Conservation (phyloP, 495 filamentous ascomycete genomes). For the Neurospora tetraspora region DNA sequence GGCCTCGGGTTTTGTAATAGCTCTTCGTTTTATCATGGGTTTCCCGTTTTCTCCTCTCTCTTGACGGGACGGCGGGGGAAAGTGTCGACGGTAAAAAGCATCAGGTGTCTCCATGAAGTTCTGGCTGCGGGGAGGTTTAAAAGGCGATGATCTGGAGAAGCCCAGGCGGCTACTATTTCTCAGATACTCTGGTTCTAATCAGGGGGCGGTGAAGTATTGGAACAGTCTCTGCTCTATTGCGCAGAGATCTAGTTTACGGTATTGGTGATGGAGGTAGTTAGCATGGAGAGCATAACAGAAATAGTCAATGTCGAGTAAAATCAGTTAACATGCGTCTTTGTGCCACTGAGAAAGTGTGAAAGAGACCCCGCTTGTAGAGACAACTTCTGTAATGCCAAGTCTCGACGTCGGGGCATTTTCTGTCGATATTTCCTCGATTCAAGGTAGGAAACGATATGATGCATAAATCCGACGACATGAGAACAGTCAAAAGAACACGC, state of each 20-base stretch:
- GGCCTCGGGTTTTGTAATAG: slow-evolving; percentile 21
- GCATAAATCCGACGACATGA: not conserved
- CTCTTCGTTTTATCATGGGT: slow-evolving; percentile 19
- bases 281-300: not conserved
- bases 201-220: slow-evolving; percentile 11
- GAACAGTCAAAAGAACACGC: not conserved
- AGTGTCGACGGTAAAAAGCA: slow-evolving; percentile 14
- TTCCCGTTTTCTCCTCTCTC: slow-evolving; percentile 1
- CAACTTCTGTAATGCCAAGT: not conserved
- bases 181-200: slow-evolving; percentile 36
- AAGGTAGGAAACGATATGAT: not conserved
- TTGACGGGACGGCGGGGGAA: not conserved
- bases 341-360: not conserved
- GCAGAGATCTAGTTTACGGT: not conserved
- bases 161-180: slow-evolving; percentile 32
- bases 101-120: slow-evolving; percentile 3
- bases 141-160: slow-evolving; percentile 27
- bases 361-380: not conserved
- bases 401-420: not conserved
- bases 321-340: not conserved
- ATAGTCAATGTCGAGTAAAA: not conserved
- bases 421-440: not conserved
- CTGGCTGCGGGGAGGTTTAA: slow-evolving; percentile 30
- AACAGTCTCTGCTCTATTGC: not conserved
- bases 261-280: not conserved